Base-by-base conservation (phyloP, 441 rosid species). In the Corymbia calophylla region DNA sequence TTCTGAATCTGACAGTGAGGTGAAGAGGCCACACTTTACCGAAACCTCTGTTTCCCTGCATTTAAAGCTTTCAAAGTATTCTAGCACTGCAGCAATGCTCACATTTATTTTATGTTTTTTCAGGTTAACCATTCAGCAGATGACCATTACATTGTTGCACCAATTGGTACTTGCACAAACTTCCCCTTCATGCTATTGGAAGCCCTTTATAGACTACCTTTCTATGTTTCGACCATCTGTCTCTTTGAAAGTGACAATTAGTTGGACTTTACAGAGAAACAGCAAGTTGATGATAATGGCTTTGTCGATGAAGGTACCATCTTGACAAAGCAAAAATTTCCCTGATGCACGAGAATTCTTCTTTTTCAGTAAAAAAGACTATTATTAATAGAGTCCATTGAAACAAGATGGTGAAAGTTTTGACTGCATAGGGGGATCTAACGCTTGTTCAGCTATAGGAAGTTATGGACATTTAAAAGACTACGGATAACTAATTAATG, bases 1-100 rank as follows among this genome's bases (percentile, higher is more conserved):
- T 91, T 96, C 97, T 88, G 97, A 94, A 55, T 95, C 97, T 92
- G 99, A 95, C 88, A 95, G 94, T 91, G 98, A 96, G 98, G 99
- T 97, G 89, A 91, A 89, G 87, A 73, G 82, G 60, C 54, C 86
- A 39, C 73, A 44, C 56, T 77, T 55, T 53, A 47, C 29, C 35
- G 8, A 82, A 51, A 27, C 44, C 47, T 44, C 8, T 16, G 25
- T 86, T 55, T 77, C 88, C 15, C 87, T 53, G 16, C 48, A 56
- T 62, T 80, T 58, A 49, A 82, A 35, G 87, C 84, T 55, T 31
- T n/a, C 4, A 31, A 58, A 87, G 87, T 73, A 68, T 58, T 88
- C 88, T 64, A 87, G 58, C 23, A 27, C 51, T 80, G 53, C 53
- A 86, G 53, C 44, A 60, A 88, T 87, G 89, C 55, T 81, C 86